Evolutionary conservation across 2,329 filamentous ascomycete genomes (phyloP), one percentile per base, ranked within the genome.

Genomic region (Aspergillus amoenus): DNA sequence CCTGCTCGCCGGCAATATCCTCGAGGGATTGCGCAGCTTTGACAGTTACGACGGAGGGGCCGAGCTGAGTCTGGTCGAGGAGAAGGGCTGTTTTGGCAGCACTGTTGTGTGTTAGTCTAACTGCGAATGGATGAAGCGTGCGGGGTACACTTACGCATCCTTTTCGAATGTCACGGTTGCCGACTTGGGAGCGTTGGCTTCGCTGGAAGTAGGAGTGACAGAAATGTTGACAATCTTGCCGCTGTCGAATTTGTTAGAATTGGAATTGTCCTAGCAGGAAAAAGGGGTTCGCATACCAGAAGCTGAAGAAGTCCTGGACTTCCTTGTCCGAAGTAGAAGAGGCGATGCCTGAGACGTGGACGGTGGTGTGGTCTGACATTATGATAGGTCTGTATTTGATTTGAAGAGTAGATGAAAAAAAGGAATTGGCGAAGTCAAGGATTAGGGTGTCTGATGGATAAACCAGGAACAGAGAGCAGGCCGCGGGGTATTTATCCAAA

Each of bases 141-240:
- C 63, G 65, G 69, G 66, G 66, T 66, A 64, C 56, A 66, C 78
- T 72, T 72, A 80, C 78, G 93, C 95, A 74, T 93, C 88, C 81
- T 97, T 97, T 78, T 97, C 94, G 71, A 99, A 99, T 52, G 87
- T 93, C 62, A 99, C 93, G n/a, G 88, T 90, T 57, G 94, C 94
- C 49, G 87, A 87, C 79, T 97, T 91, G 65, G 84, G 81, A 64
- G 88, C 83, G 69, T 85, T 85, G 53, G 78, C 59, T 40, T 76
- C 77, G 42, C 74, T 74, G 24, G 80, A 80, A 40, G 76, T 80
- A 50, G 87, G 78, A 27, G 86, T 90, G 70, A 97, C 84, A 58
- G 91, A 87, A 74, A 99, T 83, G 67, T 84, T 84, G 65, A 86
- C 87, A 75, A 99, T 96, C 83, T 97, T 97, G 75, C 94, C 94